Evolutionary conservation across 495 filamentous ascomycete genomes (phyloP), one percentile per base, ranked within the genome.

Genomic region (Rostrohypoxylon terebratum): DNA sequence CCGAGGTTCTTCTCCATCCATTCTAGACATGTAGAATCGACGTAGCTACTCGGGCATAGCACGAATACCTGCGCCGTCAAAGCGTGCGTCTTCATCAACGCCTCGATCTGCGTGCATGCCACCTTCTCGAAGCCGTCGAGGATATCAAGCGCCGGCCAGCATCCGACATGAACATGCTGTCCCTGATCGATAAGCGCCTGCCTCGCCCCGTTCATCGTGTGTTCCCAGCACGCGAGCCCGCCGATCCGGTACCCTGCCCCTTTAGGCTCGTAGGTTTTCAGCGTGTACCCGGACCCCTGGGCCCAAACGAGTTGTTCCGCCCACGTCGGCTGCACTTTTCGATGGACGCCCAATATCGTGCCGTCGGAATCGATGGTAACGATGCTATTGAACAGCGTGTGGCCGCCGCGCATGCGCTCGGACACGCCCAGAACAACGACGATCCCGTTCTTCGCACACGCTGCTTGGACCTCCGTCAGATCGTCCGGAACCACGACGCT

Each of bases 291-390:
- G 36, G 80, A 75, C 7, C 83, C 84, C 50, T 82, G 77, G 31
- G 77, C 78, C 83, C 83, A 85, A 21, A 84, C 78, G 10, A 82
- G 71, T 11, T 81, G 79, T 64, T 86, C 84, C 18, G 77, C 80
- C 68, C 81, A 85, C 4, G 84, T 86, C 6, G 83, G 84, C 72
- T 85, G 81, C 14, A 86, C 74, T 61, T 86, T 86, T 34, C 83
- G 78, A 68, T 86, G 83, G 28, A 83, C 80, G 66, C 79, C 81
- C 4, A 83, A 75, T 47, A 86, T 76, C 40, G 73, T 62, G 1
- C 84, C 83, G 47, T 77, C 68, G 42, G 73, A 71, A 33, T 80
- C 78, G 66, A 85, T 73, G 31, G 80, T 76, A 18, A 85, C 76
- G 47, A 81, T 77, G 40, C 79, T 79, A 67, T 85, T 85, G 75